Evolutionary conservation across 352 stramenopile species (phyloP), one percentile per base, ranked within the genome.

Genomic region (Phytophthora multivora): DNA sequence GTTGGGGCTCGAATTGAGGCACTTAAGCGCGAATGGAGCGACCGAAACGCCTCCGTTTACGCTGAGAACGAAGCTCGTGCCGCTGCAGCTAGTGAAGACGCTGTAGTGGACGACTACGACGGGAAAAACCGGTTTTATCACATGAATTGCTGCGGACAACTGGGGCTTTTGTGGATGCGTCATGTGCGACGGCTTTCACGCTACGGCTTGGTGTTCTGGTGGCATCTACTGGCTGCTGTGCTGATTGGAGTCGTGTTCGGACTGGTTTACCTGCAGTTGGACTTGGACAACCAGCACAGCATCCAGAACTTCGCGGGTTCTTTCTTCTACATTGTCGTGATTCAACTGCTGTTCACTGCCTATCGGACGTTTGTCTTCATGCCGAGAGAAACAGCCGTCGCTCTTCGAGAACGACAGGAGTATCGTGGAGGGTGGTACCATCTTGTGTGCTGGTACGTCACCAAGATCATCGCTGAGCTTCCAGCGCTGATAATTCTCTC

Each of bases 291-390:
- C 30, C 71, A 83, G 39, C 66, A 84, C 19, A 73, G 79, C 2
- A 80, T 85, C 28, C 79, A 88, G 48, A 82, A 84, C 49, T 83
- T 81, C 42, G 42, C 66, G 1, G 76, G 79, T 19, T 61, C 60
- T 8, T 83, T 86, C 53, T 88, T 86, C 66, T 84, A 80, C 57
- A 23, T 73, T 1, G 49, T 84, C 0, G 63, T 89, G 36, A 66
- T 80, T 13, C 75, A 84, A 33, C 74, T 83, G 39, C 77, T 90
- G 35, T 71, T 73, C 42, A 62, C 51, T 5, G 50, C 73, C 4
- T 78, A 70, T 40, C 72, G 72, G 7, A 65, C 71, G 15, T 81
- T 85, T 30, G 36, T 71, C 2, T 73, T 66, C 19, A 46, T 81
- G 28, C 78, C 78, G 9, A 57, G 67, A 39, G 78, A 85, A 45